Percentiles rank a stretch among this genome's conserved stretches.
phyloP scores from a whole-genome alignment of 768 basidiomycete species.

The Phanerodontia chrysosporium region DNA sequence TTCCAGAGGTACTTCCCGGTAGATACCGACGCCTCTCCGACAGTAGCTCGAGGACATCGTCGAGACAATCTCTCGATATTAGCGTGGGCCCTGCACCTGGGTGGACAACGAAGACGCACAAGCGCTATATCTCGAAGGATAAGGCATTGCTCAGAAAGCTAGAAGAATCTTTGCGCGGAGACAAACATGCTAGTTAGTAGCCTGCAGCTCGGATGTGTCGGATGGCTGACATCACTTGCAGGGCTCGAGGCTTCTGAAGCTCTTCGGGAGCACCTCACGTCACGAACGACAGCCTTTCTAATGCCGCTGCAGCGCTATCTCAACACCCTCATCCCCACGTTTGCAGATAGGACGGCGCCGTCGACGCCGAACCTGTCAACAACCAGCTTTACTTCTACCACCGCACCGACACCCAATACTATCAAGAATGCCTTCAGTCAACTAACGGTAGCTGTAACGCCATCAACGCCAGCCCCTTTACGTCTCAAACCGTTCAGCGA shows the following conservation, averaged over 20 bases:
- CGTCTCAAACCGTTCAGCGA: conserved; percentile 70
- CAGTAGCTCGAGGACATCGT: background rate
- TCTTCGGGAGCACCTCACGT: conserved; percentile 78
- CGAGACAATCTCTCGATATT: background rate
- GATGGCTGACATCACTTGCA: conserved; percentile 24
- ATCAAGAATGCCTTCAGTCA: background rate
- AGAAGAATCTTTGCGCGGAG: conserved; percentile 54
- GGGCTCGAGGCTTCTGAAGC: conserved; percentile 59
- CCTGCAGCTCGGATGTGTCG: background rate
- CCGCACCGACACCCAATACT: background rate
- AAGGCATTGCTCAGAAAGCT: conserved; percentile 65
- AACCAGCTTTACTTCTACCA: background rate
- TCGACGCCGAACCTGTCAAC: conserved; percentile 10
- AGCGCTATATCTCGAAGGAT: conserved; percentile 84
- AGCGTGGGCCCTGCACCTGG: conserved; percentile 54
- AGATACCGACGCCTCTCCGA: background rate
- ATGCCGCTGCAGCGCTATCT: conserved; percentile 91
- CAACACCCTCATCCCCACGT: conserved; percentile 77
- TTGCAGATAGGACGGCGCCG: conserved; percentile 35
- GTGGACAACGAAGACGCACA: conserved; percentile 77
- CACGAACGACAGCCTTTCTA: conserved; percentile 80
- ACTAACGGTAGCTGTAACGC: conserved; percentile 26
- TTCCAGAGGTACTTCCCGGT: conserved; percentile 1
- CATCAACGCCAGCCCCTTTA: conserved; percentile 16
- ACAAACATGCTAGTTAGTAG: conserved; percentile 46